Evolutionary conservation across 257 asterid genomes (phyloP), one percentile per base, ranked within the genome.

Genomic region (Solanum piurae): DNA sequence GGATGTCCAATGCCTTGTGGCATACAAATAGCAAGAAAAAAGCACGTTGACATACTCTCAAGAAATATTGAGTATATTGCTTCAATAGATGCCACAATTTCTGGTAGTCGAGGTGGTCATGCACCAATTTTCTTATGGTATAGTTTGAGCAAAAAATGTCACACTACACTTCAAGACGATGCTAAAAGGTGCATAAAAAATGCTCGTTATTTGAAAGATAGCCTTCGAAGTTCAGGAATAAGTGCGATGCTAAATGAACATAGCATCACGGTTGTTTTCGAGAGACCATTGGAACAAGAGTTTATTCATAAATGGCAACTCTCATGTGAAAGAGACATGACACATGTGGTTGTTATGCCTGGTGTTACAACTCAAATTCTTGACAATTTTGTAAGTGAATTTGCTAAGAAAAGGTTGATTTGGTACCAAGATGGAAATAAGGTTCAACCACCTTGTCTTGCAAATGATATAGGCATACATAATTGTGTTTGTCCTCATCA

Each of bases 1-100:
- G 98, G 98, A 36, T 96, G 98, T 91, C 98, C 98, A 72, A 96
- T 96, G 99, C 98, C 99, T 37, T 96, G 99, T 86, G 98, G 98
- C 58, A 94, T 96, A 42, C 99, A 96, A 88, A 33, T 95, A 89
- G 95, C 99, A 42, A 90, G 98, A 88, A 91, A 91, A 72, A 46
- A 87, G 42, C 95, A 95, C 93, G 92, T 95, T 31, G 92, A 93
- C 31, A 91, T 91, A 62, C 98, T 96, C 27, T 95, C 99, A 5
- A 93, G 95, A 8, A 94, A 95, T 84, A 95, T 95, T 25, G 98
- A 95, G 88, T 95, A 96, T 84, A 98, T 96, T 34, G 99, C 99
- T 88, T 96, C 99, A 20, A 89, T 94, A 90, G 98, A 96, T 62
- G 98, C 99, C 18, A 95, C 98, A 77, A 96, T 96, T 92, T 94